A percentile compares a stretch with the other conserved stretches of the same genome.
These are phyloP conservation scores for Saccharomycopsis schoenii DNA, from an alignment of 805 yeast species.

Conservation along the genomic window DNA sequence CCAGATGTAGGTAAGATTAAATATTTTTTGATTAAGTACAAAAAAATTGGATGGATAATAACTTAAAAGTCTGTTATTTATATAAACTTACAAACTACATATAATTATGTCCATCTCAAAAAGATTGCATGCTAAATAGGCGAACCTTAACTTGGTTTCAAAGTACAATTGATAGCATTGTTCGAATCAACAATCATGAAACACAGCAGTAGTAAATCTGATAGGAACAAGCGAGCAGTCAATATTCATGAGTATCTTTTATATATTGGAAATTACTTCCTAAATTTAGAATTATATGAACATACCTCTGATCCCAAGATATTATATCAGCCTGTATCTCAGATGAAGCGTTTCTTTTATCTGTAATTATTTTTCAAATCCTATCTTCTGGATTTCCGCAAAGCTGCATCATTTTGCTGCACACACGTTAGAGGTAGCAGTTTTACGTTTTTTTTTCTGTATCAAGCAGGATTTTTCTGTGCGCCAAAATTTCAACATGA, in stretches of 20 bases:
- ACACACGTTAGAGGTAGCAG: neutral
- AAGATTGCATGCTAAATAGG: neutral
- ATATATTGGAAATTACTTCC: neutral
- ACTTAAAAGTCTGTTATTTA: no score
- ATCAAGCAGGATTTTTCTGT: neutral
- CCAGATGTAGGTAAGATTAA: no score
- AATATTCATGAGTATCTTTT: no score
- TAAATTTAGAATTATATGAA: neutral
- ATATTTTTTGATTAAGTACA: no score
- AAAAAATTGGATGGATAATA: no score
- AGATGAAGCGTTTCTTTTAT: neutral
- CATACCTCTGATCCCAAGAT: neutral
- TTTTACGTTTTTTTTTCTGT: neutral
- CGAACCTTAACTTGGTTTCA: constrained; percentile 8
- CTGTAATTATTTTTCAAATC: neutral
- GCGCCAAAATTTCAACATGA: neutral
- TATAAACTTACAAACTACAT: no score
- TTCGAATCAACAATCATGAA: neutral
- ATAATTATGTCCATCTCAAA: no score
- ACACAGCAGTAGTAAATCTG: neutral
- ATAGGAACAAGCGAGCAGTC: no score
- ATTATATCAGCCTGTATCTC: neutral
- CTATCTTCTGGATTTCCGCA: neutral
- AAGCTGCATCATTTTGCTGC: neutral
- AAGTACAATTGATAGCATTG: neutral